Evolutionary conservation across 179 eudicot species (phyloP), one percentile per base, ranked within the genome.

Genomic region (Kewa caespitosa): DNA sequence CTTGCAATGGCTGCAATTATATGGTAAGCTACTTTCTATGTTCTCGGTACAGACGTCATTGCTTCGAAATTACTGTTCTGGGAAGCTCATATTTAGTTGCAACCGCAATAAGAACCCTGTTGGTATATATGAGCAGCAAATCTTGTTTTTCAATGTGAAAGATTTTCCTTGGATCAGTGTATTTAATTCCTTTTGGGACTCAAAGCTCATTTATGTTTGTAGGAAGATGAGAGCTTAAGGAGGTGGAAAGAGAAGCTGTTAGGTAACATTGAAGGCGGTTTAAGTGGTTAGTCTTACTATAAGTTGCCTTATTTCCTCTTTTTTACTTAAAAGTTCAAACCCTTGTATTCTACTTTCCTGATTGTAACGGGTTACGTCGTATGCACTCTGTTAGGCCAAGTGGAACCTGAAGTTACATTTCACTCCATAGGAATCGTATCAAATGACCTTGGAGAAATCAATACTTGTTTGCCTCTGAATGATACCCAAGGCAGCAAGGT

Each of bases 161-260:
- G 65, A 38, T 41, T 68, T 39, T 15, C 6, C 18, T 3, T 30
- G 6, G n/a, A 30, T 17, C 43, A 23, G 28, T 46, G 13, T 28
- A 15, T 31, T 67, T n/a, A 15, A 66, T 57, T 30, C n/a, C 39
- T 55, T 22, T 41, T 38, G 39, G 62, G 55, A 65, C 6, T 38
- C 15, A 31, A 36, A 36, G 0, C 30, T 30, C 28, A 25, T 42
- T 57, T 50, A 9, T 39, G 65, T 41, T 72, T 75, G 57, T 79
- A 89, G 92, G 92, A 89, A 68, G 92, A 89, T 69, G 92, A 89
- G 83, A 89, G 92, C 76, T 82, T 87, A 66, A 83, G 89, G 74
- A 88, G 93, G 79, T 90, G 93, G 93, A 90, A 90, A 85, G 93
- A 88, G 76, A 83, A 88, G 83, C 81, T 90, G 42, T 86, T 90